Percentiles rank a stretch among this genome's conserved stretches.
Evolutionary conservation across 2,329 filamentous ascomycete genomes (phyloP).

Genomic region (Paecilomyces fulvus): DNA sequence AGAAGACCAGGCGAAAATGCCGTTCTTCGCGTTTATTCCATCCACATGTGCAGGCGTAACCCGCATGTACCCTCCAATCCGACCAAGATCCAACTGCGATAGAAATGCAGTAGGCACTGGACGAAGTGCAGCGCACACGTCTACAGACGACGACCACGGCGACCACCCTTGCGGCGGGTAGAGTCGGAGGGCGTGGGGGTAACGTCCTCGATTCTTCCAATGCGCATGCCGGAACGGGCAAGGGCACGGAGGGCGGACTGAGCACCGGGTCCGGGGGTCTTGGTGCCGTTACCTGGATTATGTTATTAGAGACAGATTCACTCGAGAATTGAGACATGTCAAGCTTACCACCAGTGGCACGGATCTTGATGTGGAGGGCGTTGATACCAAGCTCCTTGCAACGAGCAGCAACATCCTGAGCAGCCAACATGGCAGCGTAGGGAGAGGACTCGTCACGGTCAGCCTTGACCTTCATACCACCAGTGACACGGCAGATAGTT

Average conservation of each 20-base stretch:
- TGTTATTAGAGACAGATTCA: not conserved
- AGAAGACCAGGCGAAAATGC: constrained; percentile 46
- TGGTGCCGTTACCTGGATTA: constrained; percentile 82
- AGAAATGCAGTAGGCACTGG: constrained; percentile 14
- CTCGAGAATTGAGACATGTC: not conserved
- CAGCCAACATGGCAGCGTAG: constrained; percentile 99
- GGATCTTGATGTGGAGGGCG: constrained; percentile 99
- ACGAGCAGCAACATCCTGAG: constrained; percentile 91
- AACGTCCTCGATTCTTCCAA: constrained; percentile 98
- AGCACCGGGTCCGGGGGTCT: constrained; percentile 98
- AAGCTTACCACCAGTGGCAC: constrained; percentile 85
- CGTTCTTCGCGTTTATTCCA: constrained; percentile 48
- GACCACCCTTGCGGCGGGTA: constrained; percentile 99
- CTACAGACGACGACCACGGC: constrained; percentile 99
- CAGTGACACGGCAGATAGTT: constrained; percentile 99
- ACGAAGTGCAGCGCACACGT: constrained; percentile 34
- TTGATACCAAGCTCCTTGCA: constrained; percentile 82
- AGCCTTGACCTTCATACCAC: constrained; percentile 99
- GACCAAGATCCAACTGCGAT: constrained; percentile 17
- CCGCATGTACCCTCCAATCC: constrained; percentile 24
- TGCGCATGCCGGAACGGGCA: constrained; percentile 99
- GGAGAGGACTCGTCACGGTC: constrained; percentile 99
- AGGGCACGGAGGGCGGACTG: constrained; percentile 98
- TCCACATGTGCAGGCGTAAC: constrained; percentile 32
- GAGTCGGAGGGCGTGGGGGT: constrained; percentile 98